Base-by-base conservation (phyloP, 768 basidiomycete species). In the Cyathus striatus region DNA sequence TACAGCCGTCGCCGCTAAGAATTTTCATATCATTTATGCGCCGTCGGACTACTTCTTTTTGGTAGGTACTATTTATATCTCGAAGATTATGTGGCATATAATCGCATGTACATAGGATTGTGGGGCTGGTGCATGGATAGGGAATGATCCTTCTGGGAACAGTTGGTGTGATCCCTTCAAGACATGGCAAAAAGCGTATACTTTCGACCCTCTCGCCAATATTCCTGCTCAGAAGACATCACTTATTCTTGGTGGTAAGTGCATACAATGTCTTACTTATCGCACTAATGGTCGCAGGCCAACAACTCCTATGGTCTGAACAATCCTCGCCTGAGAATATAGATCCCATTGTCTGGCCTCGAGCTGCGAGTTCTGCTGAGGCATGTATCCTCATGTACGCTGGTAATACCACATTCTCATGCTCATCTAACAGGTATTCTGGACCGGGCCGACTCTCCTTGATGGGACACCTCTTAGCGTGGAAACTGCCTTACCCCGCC, bases 141-240 rank as follows among this genome's bases (percentile, higher is more conserved):
- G 82, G 0, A 56, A 74, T 27, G 59, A 61, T 46, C 34, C 49
- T 36, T 30, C 47, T 32, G 76, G 77, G 1, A 79, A 80, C 52
- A 78, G 76, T 47, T 88, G 86, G 84, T 86, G 83, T 52, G 81
- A 83, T 49, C 83, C 84, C 0, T 87, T 83, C 77, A 86, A 87
- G 61, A 81, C 81, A 2, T 90, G 87, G 87, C 80, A 85, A 55
- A 73, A 77, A 62, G 58, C 82, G 1, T 86, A 84, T 61, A 76
- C 82, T 6, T 90, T 90, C 67, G 69, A 90, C 59, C 86, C 88
- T 0, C 62, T 68, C n/a, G 76, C 72, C 6, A 76, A 76, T 52
- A 50, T 90, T 40, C 76, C 75, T 0, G 53, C 52, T 1, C 68
- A 65, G 1, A 66, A 88, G 50, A 57, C 63, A 4, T 54, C 67